Conservation (phyloP, 225 moss, liverwort and hornwort species). For the Marchantia polymorpha region DNA sequence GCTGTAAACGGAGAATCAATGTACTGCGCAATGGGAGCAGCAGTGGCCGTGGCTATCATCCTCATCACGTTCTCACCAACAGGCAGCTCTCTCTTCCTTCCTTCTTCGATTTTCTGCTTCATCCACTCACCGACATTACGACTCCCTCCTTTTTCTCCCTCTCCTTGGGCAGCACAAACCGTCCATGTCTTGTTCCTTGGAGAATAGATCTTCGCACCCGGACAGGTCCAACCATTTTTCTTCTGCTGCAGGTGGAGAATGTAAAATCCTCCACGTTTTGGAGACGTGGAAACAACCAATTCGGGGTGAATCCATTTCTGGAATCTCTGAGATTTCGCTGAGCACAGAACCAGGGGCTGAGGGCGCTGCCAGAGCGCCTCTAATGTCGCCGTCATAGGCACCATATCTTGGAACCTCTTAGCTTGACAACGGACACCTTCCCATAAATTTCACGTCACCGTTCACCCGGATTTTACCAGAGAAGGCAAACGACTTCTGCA, state of each 20-base stretch:
- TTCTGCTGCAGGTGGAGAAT: background rate
- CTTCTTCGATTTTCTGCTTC: conserved; percentile 40
- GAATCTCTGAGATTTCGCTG: background rate
- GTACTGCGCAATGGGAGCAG: conserved; percentile 87
- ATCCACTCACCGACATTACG: conserved; percentile 30
- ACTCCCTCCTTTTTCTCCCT: conserved; percentile 3
- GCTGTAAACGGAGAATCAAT: conserved; percentile 73
- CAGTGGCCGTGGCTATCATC: conserved; percentile 82
- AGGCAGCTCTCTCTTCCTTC: conserved; percentile 54
- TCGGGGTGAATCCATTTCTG: background rate
- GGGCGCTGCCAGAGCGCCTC: conserved; percentile 15
- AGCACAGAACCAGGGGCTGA: background rate
- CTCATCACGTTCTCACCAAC: conserved; percentile 84
- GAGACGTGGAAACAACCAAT: background rate
- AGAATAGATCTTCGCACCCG: background rate
- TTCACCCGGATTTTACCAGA: too few relatives aligned
- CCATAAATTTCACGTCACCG: too few relatives aligned
- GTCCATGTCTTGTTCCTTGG: background rate
- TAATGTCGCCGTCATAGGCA: background rate
- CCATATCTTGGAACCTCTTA: background rate
- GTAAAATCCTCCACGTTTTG: background rate
- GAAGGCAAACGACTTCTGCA: too few relatives aligned
- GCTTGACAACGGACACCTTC: too few relatives aligned
- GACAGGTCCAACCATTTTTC: background rate
- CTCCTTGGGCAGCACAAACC: conserved; percentile 4